A percentile compares a stretch with the other conserved stretches of the same genome.
phyloP scores from a whole-genome alignment of 345 rosid genomes.

The Carallia pectinifolia region DNA sequence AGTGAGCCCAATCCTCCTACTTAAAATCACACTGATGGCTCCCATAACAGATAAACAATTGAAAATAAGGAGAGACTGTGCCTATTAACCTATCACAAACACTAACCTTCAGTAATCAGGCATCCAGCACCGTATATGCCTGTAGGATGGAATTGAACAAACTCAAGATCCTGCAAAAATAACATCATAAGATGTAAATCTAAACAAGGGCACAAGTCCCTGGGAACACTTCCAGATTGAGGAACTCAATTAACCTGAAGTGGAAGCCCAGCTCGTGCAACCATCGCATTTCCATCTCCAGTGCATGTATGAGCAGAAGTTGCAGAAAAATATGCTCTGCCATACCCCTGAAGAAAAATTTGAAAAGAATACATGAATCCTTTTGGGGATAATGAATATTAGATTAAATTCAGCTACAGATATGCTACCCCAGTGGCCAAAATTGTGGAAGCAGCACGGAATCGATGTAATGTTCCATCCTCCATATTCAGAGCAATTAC shows the following conservation, averaged over 20 bases:
- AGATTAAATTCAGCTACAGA: background rate
- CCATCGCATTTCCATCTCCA: conserved; percentile 95
- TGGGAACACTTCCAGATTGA: conserved; percentile 2
- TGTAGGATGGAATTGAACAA: conserved; percentile 95
- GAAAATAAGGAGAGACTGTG: background rate
- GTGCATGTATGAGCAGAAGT: conserved; percentile 99
- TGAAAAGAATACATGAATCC: background rate
- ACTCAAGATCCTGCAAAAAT: conserved; percentile 77
- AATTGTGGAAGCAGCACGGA: conserved; percentile 76
- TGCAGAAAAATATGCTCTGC: conserved; percentile 91
- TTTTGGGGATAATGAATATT: background rate
- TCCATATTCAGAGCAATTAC: conserved; percentile 92
- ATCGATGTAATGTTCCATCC: conserved; percentile 89
- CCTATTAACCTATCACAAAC: conserved; percentile 1
- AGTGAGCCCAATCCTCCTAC: background rate
- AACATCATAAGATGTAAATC: background rate
- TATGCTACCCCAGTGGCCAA: conserved; percentile 81
- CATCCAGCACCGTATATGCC: conserved; percentile 97
- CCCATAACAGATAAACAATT: background rate
- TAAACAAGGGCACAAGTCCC: background rate
- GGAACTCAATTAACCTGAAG: conserved; percentile 56
- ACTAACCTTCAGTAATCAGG: conserved; percentile 89
- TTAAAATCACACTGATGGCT: background rate
- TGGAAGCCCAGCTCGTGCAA: conserved; percentile 87
- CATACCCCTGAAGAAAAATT: conserved; percentile 67